Conservation (phyloP, 768 basidiomycete species). For the Tricholoma flavovirens region DNA sequence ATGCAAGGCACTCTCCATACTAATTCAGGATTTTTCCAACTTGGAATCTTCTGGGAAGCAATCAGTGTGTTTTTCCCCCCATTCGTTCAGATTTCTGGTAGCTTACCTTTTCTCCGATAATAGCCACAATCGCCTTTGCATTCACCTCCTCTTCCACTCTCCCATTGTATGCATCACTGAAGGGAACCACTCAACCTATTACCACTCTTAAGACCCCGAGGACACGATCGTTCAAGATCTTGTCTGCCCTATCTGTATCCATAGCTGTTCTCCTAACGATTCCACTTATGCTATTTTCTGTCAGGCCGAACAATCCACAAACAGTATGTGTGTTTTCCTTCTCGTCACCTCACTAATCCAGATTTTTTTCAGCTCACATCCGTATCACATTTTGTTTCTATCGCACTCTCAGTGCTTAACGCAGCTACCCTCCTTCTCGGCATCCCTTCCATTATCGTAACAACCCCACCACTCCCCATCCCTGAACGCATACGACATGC, state of each 20-base stretch:
- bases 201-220: conserved; percentile 39
- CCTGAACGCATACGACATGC: conserved; percentile 37
- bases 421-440: conserved; percentile 50
- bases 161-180: conserved; percentile 57
- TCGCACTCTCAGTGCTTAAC: conserved; percentile 37
- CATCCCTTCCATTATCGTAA: conserved; percentile 54
- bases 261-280: conserved; percentile 47
- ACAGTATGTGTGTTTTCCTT: conserved; percentile 19
- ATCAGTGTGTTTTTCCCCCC: conserved; percentile 41
- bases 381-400: conserved; percentile 17
- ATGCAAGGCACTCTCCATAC: conserved; percentile 36
- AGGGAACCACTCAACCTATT: conserved; percentile 33
- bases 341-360: background rate
- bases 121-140: conserved; percentile 57
- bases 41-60: conserved; percentile 57
- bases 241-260: conserved; percentile 46
- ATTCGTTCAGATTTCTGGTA: conserved; percentile 3
- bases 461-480: conserved; percentile 47
- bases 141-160: conserved; percentile 64
- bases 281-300: conserved; percentile 52
- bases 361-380: conserved; percentile 4
- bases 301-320: conserved; percentile 38
- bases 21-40: conserved; percentile 30
- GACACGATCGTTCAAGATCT: conserved; percentile 50
- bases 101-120: background rate